Conservation (phyloP, 257 asterid genomes). For the Salvia miltiorrhiza region DNA sequence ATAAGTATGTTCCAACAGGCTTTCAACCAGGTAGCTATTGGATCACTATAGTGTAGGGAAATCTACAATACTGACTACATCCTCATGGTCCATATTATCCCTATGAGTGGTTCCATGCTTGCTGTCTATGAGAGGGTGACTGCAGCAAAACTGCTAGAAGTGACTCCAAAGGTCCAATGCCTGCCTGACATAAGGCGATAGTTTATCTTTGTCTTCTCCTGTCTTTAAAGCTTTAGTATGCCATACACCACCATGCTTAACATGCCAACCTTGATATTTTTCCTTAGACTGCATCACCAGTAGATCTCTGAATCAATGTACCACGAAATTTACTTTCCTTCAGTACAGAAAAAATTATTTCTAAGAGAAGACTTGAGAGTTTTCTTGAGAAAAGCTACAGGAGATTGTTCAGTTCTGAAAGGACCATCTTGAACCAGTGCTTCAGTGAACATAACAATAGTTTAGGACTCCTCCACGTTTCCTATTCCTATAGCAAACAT, state of each 20-base stretch:
- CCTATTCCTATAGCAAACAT: neutral
- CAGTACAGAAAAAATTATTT: neutral
- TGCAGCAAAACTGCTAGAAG: conserved; percentile 1
- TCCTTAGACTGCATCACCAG: neutral
- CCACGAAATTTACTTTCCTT: conserved; percentile 1
- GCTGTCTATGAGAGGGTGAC: neutral
- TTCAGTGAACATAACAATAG: neutral
- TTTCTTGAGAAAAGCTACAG: neutral
- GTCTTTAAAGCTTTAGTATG: conserved; percentile 5
- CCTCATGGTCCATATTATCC: neutral
- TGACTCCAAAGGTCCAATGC: conserved; percentile 3
- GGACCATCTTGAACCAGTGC: conserved; percentile 6
- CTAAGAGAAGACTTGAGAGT: conserved; percentile 4
- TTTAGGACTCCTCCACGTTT: neutral
- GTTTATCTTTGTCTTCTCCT: neutral
- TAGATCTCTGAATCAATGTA: neutral
- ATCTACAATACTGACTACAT: neutral
- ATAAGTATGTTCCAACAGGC: conserved; percentile 4
- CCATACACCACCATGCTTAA: neutral
- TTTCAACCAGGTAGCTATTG: neutral
- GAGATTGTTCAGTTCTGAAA: neutral
- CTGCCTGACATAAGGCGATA: neutral
- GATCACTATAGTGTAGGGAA: neutral
- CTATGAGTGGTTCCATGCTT: conserved; percentile 4
- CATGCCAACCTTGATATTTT: conserved; percentile 1